A percentile compares a stretch with the other conserved stretches of the same genome.
These are phyloP conservation scores for Penicillium cosmopolitanum DNA, from an alignment of 495 filamentous ascomycete species.

Conservation along the genomic window DNA sequence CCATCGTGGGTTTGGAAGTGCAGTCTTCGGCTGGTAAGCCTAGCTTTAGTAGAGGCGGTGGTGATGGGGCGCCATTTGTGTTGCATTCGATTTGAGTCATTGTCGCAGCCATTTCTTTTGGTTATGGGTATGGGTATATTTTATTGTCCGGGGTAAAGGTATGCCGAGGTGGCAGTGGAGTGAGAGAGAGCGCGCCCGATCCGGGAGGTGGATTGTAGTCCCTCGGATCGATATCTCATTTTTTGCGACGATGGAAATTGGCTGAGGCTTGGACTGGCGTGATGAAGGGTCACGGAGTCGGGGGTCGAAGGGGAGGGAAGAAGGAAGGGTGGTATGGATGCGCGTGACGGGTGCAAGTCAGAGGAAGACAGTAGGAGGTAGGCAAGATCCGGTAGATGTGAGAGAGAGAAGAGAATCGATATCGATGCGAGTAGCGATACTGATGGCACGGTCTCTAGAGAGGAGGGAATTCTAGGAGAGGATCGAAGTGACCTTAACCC, in stretches of 20 bases:
- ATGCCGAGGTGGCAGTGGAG: conserved; percentile 12
- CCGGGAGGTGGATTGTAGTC: conserved; percentile 36
- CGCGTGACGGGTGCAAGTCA: background rate
- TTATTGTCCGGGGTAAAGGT: conserved; percentile 31
- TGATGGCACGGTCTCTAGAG: conserved; percentile 5
- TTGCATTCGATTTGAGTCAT: conserved; percentile 26
- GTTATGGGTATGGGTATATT: background rate
- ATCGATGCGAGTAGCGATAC: too few species aligned
- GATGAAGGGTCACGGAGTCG: conserved; percentile 2
- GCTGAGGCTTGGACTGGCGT: conserved; percentile 7
- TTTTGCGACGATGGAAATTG: conserved; percentile 22
- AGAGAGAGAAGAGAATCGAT: too few species aligned
- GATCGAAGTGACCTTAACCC: too few species aligned
- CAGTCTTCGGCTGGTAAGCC: conserved; percentile 8
- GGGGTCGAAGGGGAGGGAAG: too few species aligned
- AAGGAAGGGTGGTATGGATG: background rate
- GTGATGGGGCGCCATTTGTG: conserved; percentile 9
- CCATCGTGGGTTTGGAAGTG: background rate
- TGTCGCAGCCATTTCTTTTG: conserved; percentile 27
- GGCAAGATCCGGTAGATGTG: too few species aligned
- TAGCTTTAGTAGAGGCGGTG: conserved; percentile 21
- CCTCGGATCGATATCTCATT: conserved; percentile 40
- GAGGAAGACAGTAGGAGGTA: too few species aligned
- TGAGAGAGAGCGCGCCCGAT: conserved; percentile 28
- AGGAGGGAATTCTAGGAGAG: too few species aligned